Percentiles rank a stretch among this genome's conserved stretches.
phyloP scores from a whole-genome alignment of 1,284 basidiomycete species.

The Moniliella sp. region DNA sequence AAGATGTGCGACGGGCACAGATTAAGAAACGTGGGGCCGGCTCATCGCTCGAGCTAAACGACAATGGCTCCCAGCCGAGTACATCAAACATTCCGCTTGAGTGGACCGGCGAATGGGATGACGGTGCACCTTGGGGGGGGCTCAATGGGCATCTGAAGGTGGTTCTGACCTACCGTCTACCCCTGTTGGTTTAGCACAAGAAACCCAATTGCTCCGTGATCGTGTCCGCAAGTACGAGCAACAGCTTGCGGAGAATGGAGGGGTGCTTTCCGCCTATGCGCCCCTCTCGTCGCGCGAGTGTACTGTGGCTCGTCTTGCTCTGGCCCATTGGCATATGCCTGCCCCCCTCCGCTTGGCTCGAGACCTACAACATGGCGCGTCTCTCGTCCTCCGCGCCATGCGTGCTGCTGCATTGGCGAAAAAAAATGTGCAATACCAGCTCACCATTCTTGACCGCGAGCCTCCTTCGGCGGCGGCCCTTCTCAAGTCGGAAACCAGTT shows the following conservation, averaged over 20 bases:
- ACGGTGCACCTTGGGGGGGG: no score
- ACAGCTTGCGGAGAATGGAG: no score
- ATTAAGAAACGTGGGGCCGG: slow-evolving; percentile 10
- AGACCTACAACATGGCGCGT: no score
- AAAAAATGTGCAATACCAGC: slow-evolving; percentile 74
- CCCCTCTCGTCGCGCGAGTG: no score
- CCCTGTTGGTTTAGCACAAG: no score
- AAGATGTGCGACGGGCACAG: slow-evolving; percentile 19
- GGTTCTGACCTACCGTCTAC: no score
- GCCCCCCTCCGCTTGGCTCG: no score
- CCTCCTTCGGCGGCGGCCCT: slow-evolving; percentile 11
- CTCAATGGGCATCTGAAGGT: no score
- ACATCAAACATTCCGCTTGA: no score
- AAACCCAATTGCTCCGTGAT: slow-evolving; percentile 10
- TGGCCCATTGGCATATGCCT: slow-evolving; percentile 76
- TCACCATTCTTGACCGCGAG: slow-evolving; percentile 62
- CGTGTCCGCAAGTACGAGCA: slow-evolving; percentile 26
- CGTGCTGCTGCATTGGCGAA: slow-evolving; percentile 68
- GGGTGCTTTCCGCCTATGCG: no score
- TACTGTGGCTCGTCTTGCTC: slow-evolving; percentile 41
- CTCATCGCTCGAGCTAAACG: slow-evolving; percentile 1
- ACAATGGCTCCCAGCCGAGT: slow-evolving; percentile 5
- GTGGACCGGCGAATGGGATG: no score
- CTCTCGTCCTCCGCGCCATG: slow-evolving; percentile 43
- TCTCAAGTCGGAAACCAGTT: slow-evolving; percentile 60